Conservation (phyloP, 768 basidiomycete genomes). For the Tephrocybe sp. region DNA sequence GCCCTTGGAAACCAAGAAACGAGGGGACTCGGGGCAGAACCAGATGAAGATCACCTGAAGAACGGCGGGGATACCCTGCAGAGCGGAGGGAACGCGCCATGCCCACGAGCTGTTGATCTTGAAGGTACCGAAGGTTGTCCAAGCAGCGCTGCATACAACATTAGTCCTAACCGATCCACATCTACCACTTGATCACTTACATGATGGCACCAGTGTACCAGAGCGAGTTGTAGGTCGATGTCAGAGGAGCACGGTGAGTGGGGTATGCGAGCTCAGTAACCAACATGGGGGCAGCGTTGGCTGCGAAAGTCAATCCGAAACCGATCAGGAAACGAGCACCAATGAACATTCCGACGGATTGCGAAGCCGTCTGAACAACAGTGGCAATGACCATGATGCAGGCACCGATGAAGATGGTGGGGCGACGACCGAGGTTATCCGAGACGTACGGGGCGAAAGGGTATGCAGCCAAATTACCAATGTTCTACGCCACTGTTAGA, state of each 20-base stretch:
- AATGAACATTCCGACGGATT: constrained; percentile 64
- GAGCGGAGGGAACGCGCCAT: constrained; percentile 71
- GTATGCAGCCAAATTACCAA: constrained; percentile 57
- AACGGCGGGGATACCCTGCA: constrained; percentile 61
- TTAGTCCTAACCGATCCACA: too few species aligned
- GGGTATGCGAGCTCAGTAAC: constrained; percentile 77
- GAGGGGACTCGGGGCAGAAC: constrained; percentile 58
- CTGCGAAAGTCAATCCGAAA: constrained; percentile 62
- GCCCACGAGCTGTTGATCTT: constrained; percentile 55
- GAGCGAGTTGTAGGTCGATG: not conserved
- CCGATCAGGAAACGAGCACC: constrained; percentile 64
- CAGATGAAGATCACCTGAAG: constrained; percentile 58
- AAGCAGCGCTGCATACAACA: too few species aligned
- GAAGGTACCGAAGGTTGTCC: constrained; percentile 63
- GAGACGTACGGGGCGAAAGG: constrained; percentile 62
- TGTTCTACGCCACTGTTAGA: constrained; percentile 37
- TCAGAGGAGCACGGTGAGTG: constrained; percentile 57
- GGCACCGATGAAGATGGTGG: constrained; percentile 40
- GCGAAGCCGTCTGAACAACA: constrained; percentile 55
- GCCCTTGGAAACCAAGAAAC: too few species aligned
- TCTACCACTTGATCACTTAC: too few species aligned
- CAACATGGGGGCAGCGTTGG: constrained; percentile 68
- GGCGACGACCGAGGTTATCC: constrained; percentile 54
- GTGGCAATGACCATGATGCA: constrained; percentile 55
- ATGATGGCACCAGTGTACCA: too few species aligned